Percentiles rank a stretch among this genome's conserved stretches.
Conservation (phyloP, 140 eudicot species). For the Flaveria floridana region DNA sequence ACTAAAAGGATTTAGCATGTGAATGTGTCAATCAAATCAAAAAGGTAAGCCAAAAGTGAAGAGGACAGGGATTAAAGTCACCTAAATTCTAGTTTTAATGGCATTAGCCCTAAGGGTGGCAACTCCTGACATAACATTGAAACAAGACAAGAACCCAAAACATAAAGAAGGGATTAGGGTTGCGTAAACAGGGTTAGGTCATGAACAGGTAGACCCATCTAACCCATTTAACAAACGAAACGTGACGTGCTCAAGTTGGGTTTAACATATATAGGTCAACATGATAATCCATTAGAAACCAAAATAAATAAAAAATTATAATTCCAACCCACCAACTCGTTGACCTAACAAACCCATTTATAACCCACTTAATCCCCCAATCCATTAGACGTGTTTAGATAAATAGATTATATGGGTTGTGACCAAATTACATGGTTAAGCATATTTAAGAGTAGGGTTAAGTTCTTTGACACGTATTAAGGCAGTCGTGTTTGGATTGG, state of each 20-base stretch:
- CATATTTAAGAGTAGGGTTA: neutral
- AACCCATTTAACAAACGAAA: neutral
- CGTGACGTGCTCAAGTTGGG: neutral
- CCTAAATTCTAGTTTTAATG: neutral
- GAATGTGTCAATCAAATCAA: neutral
- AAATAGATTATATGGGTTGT: neutral
- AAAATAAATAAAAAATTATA: neutral
- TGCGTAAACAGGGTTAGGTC: neutral
- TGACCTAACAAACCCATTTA: neutral
- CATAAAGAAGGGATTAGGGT: neutral
- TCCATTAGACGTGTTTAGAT: neutral
- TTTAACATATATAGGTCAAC: neutral
- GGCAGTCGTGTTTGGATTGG: neutral
- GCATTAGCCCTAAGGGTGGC: neutral
- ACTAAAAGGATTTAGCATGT: conserved; percentile 7
- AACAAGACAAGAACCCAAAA: neutral
- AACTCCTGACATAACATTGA: neutral
- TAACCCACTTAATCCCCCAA: neutral
- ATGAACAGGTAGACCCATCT: neutral
- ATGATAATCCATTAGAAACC: neutral
- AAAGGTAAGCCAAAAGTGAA: neutral
- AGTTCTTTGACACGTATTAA: neutral
- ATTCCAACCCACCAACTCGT: neutral
- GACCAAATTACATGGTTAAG: neutral
- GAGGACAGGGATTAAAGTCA: neutral